A percentile compares a stretch with the other conserved stretches of the same genome.
These are phyloP conservation scores for Wallacemonas sp. DNA, from an alignment of 208 protist species.

Conservation along the genomic window DNA sequence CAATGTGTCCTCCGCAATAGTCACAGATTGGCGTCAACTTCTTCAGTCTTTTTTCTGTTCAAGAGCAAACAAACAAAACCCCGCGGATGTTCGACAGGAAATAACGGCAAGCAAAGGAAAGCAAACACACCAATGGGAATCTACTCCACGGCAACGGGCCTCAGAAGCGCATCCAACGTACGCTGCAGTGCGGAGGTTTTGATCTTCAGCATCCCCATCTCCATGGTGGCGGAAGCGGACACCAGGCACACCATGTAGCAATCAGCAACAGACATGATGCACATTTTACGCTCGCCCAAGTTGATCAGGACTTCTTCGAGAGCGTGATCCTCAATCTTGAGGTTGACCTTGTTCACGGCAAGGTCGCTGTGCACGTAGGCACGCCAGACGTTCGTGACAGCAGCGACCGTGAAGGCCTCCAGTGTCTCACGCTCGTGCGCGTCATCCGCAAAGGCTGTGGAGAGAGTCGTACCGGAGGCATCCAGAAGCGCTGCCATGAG, in stretches of 20 bases:
- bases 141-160: constrained; percentile 45
- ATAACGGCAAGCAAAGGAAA: constrained; percentile 4
- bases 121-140: not conserved
- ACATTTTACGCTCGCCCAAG: constrained; percentile 64
- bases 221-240: constrained; percentile 27
- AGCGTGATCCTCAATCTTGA: constrained; percentile 56
- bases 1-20: no score
- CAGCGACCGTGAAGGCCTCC: constrained; percentile 56
- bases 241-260: constrained; percentile 58
- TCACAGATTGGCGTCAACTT: no score
- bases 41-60: no score
- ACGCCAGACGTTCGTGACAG: constrained; percentile 78
- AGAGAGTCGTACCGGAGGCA: constrained; percentile 39
- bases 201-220: constrained; percentile 81
- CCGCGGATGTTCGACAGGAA: not conserved
- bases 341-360: constrained; percentile 58
- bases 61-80: not conserved
- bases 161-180: constrained; percentile 55
- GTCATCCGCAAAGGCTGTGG: constrained; percentile 9
- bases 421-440: constrained; percentile 23
- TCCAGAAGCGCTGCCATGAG: constrained; percentile 58
- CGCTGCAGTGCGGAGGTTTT: constrained; percentile 74
- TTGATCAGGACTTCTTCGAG: constrained; percentile 77
- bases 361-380: constrained; percentile 63
- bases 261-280: constrained; percentile 74